Evolutionary conservation across 1,284 basidiomycete species (phyloP), one percentile per base, ranked within the genome.

Genomic region (Malassezia caprae): DNA sequence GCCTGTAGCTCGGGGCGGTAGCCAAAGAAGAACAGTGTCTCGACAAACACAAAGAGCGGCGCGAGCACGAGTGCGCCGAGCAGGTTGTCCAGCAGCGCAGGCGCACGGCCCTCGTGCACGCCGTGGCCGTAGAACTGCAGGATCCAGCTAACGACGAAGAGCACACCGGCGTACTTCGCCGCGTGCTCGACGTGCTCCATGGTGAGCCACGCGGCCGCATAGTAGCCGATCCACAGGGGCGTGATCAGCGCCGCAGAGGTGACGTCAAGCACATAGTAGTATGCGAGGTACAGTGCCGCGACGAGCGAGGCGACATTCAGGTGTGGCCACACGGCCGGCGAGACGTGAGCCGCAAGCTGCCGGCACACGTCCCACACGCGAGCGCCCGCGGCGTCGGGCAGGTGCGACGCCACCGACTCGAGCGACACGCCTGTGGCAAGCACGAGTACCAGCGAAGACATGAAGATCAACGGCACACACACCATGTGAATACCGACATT

Each of bases 401-500:
- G 42, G 2, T 17, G 19, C 13, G 3, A 1, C 15, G 44, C 35
- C 27, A 51, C 30, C 4, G 48, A n/a, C 12, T 31, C 34, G 23
- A 41, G 19, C 31, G 48, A 51, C 30, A 23, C 13, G 41, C 27
- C 39, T 2, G 13, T 34, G 11, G n/a, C 19, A 28, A 34, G 30
- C 15, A 31, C 49, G 13, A 40, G 27, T 11, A 11, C 30, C 1
- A 51, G 39, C 19, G 10, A 8, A 10, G 48, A 63, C 63, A 63
- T 64, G 40, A 61, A 66, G 54, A 69, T 69, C 4, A 54, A 55
- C 31, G 67, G 67, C 17, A 69, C 67, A 30, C 67, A 64, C 24
- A 68, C 27, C 21, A 69, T 65, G 57, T 69, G 67, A 35, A 69
- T 69, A 30, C 48, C 60, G 8, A 69, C 67, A 39, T 69, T 69